phyloP scores from a whole-genome alignment of 2,329 filamentous ascomycete genomes.

The Cladorrhinum sp. region DNA sequence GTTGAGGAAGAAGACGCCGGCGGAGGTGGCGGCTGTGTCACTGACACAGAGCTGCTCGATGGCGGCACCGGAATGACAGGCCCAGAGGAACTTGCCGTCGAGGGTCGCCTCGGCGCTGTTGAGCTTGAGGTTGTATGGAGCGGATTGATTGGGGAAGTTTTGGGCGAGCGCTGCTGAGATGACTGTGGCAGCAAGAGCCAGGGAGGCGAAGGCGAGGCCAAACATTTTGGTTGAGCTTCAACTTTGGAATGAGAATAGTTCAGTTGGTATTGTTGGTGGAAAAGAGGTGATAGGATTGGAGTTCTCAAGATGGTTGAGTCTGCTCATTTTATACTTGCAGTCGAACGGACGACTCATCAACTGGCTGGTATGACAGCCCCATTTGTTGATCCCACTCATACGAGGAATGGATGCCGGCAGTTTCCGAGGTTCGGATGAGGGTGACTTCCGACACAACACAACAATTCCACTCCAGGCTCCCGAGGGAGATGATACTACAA shows the following conservation, averaged over 20 bases:
- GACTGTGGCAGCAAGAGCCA: slow-evolving; percentile 26
- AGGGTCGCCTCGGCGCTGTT: slow-evolving; percentile 27
- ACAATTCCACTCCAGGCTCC: background rate
- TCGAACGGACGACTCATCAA: no score
- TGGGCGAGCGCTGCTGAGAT: slow-evolving; percentile 8
- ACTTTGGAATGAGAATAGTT: no score
- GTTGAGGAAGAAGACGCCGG: slow-evolving; percentile 34
- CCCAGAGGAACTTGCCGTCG: slow-evolving; percentile 31
- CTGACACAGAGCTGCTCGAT: slow-evolving; percentile 34
- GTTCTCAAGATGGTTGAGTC: background rate
- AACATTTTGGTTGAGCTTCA: background rate
- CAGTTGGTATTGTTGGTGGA: background rate
- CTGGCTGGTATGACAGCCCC: no score
- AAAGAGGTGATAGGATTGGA: background rate
- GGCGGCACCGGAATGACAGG: slow-evolving; percentile 36
- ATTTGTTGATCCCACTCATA: no score
- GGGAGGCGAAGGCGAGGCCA: slow-evolving; percentile 17
- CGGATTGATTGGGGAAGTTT: slow-evolving; percentile 32
- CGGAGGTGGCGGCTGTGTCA: slow-evolving; percentile 18
- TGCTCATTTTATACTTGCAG: background rate
- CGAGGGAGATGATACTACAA: background rate
- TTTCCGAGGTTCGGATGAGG: no score
- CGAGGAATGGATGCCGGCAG: no score
- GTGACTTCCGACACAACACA: no score
- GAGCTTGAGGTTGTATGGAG: slow-evolving; percentile 35